Percentiles rank a stretch among this genome's conserved stretches.
phyloP scores from a whole-genome alignment of 306 rosid genomes.

The Hippophae gyantsensis region DNA sequence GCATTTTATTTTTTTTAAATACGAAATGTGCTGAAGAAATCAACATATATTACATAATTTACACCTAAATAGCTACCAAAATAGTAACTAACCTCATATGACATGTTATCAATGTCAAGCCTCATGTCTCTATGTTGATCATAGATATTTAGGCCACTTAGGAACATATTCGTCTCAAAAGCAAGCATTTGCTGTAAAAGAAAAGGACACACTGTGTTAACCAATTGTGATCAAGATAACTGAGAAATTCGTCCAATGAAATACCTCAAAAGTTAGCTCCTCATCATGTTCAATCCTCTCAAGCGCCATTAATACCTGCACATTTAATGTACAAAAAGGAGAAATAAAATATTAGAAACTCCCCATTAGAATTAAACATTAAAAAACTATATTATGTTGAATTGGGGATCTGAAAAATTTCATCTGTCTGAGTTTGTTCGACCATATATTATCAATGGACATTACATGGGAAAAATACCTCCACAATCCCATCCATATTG shows the following conservation, averaged over 20 bases:
- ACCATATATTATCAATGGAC: background rate
- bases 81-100: constrained; percentile 73
- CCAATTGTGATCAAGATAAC: constrained; percentile 4
- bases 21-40: background rate
- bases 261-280: constrained; percentile 88
- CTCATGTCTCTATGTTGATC: constrained; percentile 98
- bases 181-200: constrained; percentile 70
- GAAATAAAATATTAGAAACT: background rate
- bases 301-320: constrained; percentile 77
- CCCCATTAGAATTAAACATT: too few relatives aligned
- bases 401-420: too few relatives aligned
- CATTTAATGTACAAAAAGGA: background rate
- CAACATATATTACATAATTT: background rate
- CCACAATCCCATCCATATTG: constrained; percentile 83
- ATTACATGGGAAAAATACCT: constrained; percentile 40
- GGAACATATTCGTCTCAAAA: constrained; percentile 77
- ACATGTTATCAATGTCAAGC: constrained; percentile 92
- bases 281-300: constrained; percentile 95
- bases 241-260: constrained; percentile 5
- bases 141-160: constrained; percentile 58
- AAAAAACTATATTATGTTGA: too few relatives aligned
- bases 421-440: background rate
- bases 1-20: background rate
- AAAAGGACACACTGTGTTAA: constrained; percentile 10
- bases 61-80: background rate